These are phyloP conservation scores for Afroboletus lepidellus DNA, from an alignment of 1,284 basidiomycete genomes.

Conservation along the genomic window DNA sequence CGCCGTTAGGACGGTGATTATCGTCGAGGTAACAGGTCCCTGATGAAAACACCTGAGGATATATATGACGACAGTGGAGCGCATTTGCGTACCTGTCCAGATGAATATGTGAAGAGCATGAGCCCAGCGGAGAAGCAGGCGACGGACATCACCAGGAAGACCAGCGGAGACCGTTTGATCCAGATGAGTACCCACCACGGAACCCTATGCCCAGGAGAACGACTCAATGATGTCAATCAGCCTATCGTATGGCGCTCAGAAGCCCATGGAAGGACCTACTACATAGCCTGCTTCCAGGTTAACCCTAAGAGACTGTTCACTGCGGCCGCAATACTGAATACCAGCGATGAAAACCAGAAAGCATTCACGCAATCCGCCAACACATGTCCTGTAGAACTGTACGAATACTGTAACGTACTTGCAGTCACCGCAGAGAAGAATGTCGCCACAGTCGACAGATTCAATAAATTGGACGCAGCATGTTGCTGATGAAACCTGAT, in stretches of 20 bases:
- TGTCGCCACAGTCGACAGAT: constrained; percentile 57
- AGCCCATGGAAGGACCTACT: constrained; percentile 41
- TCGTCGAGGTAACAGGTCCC: constrained; percentile 58
- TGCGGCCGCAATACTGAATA: constrained; percentile 60
- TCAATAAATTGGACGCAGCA: constrained; percentile 49
- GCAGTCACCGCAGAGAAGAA: constrained; percentile 63
- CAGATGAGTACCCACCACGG: constrained; percentile 54
- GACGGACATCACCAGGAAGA: constrained; percentile 58
- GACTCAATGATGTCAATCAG: constrained; percentile 40
- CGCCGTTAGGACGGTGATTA: constrained; percentile 71
- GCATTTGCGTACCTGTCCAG: constrained; percentile 40
- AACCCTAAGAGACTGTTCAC: constrained; percentile 58
- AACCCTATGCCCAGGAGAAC: constrained; percentile 55
- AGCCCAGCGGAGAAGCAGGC: constrained; percentile 56
- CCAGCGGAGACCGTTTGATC: constrained; percentile 57
- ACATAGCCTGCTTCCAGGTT: constrained; percentile 62
- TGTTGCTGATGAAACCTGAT: constrained; percentile 61
- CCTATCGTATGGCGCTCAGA: constrained; percentile 4
- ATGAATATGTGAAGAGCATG: constrained; percentile 52
- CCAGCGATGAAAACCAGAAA: constrained; percentile 61
- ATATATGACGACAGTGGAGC: constrained; percentile 24
- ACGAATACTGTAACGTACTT: constrained; percentile 53
- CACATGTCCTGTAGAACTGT: constrained; percentile 28
- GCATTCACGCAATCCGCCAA: constrained; percentile 48
- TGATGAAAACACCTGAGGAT: constrained; percentile 31